phyloP scores from a whole-genome alignment of 495 filamentous ascomycete genomes.

The Talaromyces trachyspermus region DNA sequence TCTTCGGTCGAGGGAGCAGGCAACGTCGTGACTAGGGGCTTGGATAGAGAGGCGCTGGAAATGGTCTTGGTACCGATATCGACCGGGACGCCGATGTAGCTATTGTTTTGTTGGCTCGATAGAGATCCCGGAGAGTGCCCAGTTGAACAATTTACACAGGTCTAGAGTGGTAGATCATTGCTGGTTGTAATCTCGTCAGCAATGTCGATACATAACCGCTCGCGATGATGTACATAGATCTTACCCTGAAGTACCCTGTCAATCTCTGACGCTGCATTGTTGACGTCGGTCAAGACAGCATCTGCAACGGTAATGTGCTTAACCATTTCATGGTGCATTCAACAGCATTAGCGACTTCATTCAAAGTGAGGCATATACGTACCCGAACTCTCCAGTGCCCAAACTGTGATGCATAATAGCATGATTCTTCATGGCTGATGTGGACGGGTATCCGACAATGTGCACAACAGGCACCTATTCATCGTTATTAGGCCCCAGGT shows the following conservation, averaged over 20 bases:
- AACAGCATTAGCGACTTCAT: neutral
- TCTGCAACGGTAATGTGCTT: conserved; percentile 24
- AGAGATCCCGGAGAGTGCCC: neutral
- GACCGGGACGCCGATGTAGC: conserved; percentile 19
- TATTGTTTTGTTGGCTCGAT: neutral
- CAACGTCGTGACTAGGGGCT: conserved; percentile 13
- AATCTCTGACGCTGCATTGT: conserved; percentile 30
- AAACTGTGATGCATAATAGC: conserved; percentile 6
- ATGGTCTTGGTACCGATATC: conserved; percentile 24
- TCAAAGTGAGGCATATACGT: neutral
- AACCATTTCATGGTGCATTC: conserved; percentile 18
- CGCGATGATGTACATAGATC: conserved; percentile 9
- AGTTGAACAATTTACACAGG: neutral
- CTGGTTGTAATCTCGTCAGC: neutral
- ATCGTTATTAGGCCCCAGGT: neutral
- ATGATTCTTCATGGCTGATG: neutral
- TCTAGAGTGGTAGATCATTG: conserved; percentile 4
- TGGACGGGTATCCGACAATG: conserved; percentile 6
- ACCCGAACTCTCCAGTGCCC: conserved; percentile 2
- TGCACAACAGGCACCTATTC: conserved; percentile 7
- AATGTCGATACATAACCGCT: too few species aligned
- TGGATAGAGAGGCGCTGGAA: conserved; percentile 15
- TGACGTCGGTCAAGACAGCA: conserved; percentile 23
- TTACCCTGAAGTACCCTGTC: conserved; percentile 29
- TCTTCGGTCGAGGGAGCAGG: neutral